Evolutionary conservation across 495 filamentous ascomycete genomes (phyloP), one percentile per base, ranked within the genome.

Genomic region (Schizothecium vesticola): DNA sequence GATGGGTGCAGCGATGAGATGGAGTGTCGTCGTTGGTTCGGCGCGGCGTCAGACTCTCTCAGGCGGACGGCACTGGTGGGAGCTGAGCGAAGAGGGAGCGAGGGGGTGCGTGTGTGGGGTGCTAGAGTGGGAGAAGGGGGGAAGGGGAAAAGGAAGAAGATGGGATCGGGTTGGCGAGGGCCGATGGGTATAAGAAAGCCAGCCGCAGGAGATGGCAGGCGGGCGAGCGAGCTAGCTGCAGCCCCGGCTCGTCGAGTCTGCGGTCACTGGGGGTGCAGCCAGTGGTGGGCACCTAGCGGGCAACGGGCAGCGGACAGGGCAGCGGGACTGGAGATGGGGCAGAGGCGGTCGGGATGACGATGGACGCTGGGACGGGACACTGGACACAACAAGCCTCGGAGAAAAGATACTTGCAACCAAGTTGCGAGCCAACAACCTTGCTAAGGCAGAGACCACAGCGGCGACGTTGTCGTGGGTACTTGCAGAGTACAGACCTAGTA

Each of bases 151-250:
- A 51, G 31, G 65, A 60, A 25, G 56, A 58, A 31, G 60, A 66
- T 31, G 65, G 28, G 57, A 60, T 66, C 65, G 57, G 65, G 65
- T 66, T 66, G 65, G 56, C 65, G 65, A 66, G 65, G 65, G 64
- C 64, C 21, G 65, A 66, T 66, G 65, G 36, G 65, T 66, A 66
- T 66, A 66, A 60, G 31, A 60, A 65, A 66, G 65, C 36, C 28
- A 43, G 57, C 57, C 65, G 57, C 65, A 60, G 25, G 23, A 31
- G 63, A 33, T 43, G 65, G 65, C 31, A 60, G 65, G 65, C 57
- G 56, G 29, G 65, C 65, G 26, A 60, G 65, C 65, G 26, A 60
- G 65, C 56, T 66, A 29, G 43, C 43, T 51, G 43, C 43, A 51
- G 43, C 43, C 43, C 43, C 43, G 43, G 43, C 43, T 51, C 43